A percentile compares a stretch with the other conserved stretches of the same genome.
Evolutionary conservation across 768 basidiomycete species (phyloP).

Genomic region (Boletus rubropictus): DNA sequence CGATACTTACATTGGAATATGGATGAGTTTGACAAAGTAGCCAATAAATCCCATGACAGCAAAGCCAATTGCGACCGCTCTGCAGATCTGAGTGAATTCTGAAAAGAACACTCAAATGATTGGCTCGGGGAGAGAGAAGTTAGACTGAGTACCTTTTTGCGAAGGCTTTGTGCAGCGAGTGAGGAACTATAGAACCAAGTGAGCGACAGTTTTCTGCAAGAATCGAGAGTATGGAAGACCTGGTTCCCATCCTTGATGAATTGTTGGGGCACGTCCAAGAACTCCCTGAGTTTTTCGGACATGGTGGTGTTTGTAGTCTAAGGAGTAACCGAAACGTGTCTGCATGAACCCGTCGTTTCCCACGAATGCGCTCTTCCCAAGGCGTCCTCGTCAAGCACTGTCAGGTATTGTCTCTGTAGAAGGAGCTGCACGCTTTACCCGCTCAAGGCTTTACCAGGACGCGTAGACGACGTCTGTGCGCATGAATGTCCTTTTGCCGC

Average conservation of each 20-base stretch:
- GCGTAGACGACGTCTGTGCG: slow-evolving; percentile 24
- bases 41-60: slow-evolving; percentile 99
- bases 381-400: background rate
- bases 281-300: slow-evolving; percentile 88
- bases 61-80: slow-evolving; percentile 95
- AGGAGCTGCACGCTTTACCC: background rate
- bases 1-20: slow-evolving; percentile 88
- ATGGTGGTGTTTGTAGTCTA: slow-evolving; percentile 40
- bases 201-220: slow-evolving; percentile 2
- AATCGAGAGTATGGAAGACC: slow-evolving; percentile 39
- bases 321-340: slow-evolving; percentile 30
- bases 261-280: slow-evolving; percentile 86
- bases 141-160: slow-evolving; percentile 64
- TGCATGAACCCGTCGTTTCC: slow-evolving; percentile 12
- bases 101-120: slow-evolving; percentile 8
- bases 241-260: slow-evolving; percentile 92
- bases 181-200: slow-evolving; percentile 62
- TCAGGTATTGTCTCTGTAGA: slow-evolving; percentile 14
- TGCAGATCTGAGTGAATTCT: slow-evolving; percentile 96
- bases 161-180: slow-evolving; percentile 97
- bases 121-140: background rate
- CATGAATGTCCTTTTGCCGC: slow-evolving; percentile 57
- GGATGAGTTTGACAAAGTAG: slow-evolving; percentile 96
- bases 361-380: slow-evolving; percentile 19
- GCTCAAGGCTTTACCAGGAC: slow-evolving; percentile 11